Base-by-base conservation (phyloP, 1,139 yeast genomes). In the Eremothecium coryli region DNA sequence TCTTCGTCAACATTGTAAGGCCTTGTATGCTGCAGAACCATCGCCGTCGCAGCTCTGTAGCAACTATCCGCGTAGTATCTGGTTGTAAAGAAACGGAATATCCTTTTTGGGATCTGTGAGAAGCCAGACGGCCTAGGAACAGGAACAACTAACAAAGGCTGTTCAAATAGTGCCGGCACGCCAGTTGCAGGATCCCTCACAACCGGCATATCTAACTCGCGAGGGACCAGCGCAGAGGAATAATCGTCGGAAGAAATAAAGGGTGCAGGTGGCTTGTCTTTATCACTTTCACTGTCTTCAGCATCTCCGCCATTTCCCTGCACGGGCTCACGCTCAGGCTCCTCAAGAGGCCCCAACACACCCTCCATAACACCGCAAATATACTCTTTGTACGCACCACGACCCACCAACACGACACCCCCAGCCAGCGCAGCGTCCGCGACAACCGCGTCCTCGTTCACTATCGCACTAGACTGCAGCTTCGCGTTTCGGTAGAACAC, bases 331-430 rank as follows among this genome's bases (percentile, higher is more conserved):
- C 44, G 46, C 23, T 33, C 39, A 2, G 94, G 93, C 38, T 70
- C 69, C 18, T 79, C 86, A 40, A 88, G 63, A 2, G 97, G 97
- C 0, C 98, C 98, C 33, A 93, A 62, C 54, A 93, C 68, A 6
- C 98, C 99, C 61, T 93, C 98, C 50, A 90, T 96, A 7, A 93
- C 58, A 5, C 98, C 99, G 34, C 73, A 71, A 38, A 93, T 58
- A 54, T 84, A 93, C 63, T 93, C 99, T 57, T 88, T 90, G 58
- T 74, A 90, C 0, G 97, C 90, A 38, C 98, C 98, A 54, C 99
- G 70, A 2, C 99, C 99, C 21, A 93, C 64, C 56, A 96, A 84
- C 16, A 93, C 71, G 10, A 86, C 79, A 32, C 98, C 98, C 14
- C 96, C 96, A 6, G 79, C 72, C 18, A 65, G 57, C 7, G 56